Evolutionary conservation across 2,329 filamentous ascomycete species (phyloP).

Genomic region (Xylaria sp.): DNA sequence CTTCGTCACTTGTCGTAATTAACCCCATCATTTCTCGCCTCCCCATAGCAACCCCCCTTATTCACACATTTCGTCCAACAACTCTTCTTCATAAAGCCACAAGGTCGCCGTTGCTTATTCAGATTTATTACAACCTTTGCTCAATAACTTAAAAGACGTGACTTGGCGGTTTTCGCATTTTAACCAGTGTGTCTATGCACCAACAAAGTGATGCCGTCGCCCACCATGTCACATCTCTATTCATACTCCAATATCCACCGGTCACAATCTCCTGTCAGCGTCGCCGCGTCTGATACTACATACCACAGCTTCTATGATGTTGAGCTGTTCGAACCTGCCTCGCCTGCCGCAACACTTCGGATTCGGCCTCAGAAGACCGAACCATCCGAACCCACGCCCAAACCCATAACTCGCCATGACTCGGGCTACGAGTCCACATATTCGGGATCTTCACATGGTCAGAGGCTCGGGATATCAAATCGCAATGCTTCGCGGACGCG

Average conservation of each 20-base stretch:
- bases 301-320: slow-evolving; percentile 66
- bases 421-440: slow-evolving; percentile 67
- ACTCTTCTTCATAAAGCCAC: slow-evolving; percentile 23
- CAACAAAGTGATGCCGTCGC: slow-evolving; percentile 26
- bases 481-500: slow-evolving; percentile 48
- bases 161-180: not conserved
- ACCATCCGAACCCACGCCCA: slow-evolving; percentile 50
- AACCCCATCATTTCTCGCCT: slow-evolving; percentile 26
- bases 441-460: slow-evolving; percentile 49
- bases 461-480: slow-evolving; percentile 47
- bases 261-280: slow-evolving; percentile 53
- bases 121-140: not conserved
- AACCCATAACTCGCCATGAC: slow-evolving; percentile 64
- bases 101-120: not conserved
- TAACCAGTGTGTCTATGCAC: slow-evolving; percentile 16
- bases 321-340: slow-evolving; percentile 58
- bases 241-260: slow-evolving; percentile 42
- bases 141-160: not conserved
- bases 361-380: slow-evolving; percentile 39
- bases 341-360: slow-evolving; percentile 32
- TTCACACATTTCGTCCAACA: not conserved
- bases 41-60: slow-evolving; percentile 22
- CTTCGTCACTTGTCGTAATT: slow-evolving; percentile 28
- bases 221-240: slow-evolving; percentile 44
- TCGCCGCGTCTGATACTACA: slow-evolving; percentile 60